Base-by-base conservation (phyloP, 192 early-diverging fungal species). In the Podila verticillata region DNA sequence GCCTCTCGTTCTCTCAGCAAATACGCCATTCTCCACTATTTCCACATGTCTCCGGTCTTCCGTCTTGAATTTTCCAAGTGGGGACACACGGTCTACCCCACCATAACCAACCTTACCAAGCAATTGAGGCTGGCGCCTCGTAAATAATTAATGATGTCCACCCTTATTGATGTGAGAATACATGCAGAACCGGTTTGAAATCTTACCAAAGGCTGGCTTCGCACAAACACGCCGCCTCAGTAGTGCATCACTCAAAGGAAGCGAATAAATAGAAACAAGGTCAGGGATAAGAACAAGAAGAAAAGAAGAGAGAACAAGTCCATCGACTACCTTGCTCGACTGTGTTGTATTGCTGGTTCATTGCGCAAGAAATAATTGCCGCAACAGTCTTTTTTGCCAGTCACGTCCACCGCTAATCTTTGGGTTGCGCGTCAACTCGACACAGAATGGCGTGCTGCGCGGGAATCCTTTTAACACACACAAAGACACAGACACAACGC, bases 381-480 rank as follows among this genome's bases (percentile, higher is more conserved):
- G 51, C 24, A 54, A 24, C 2, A 22, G 20, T 54, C 51, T 7
- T 54, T 54, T 54, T 54, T 54, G 22, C 24, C n/a, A 54, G 24
- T 54, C 51, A 54, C 24, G n/a, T 54, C n/a, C 24, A 6, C 24
- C n/a, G n/a, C 51, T 17, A 54, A 54, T 54, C 51, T 54, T 19
- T 54, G 24, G 7, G 24, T 24, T 54, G 51, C 51, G 51, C 51
- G 26, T 65, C 63, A 65, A 65, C 63, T 65, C 48, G 26, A 47
- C 36, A 15, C 22, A 65, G 48, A 65, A 65, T 65, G 63, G 44
- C 63, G 63, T 63, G 61, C 61, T 63, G 61, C 61, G 61, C 31
- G 51, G 51, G 51, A 54, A 54, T n/a, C n/a, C 20, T 7, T 24
- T 26, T 7, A 8, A 0, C 7, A 47, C 7, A 47, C 7, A 47